These are phyloP conservation scores for Moesziomyces globuligerus DNA, from an alignment of 1,284 basidiomycete genomes.

Conservation along the genomic window DNA sequence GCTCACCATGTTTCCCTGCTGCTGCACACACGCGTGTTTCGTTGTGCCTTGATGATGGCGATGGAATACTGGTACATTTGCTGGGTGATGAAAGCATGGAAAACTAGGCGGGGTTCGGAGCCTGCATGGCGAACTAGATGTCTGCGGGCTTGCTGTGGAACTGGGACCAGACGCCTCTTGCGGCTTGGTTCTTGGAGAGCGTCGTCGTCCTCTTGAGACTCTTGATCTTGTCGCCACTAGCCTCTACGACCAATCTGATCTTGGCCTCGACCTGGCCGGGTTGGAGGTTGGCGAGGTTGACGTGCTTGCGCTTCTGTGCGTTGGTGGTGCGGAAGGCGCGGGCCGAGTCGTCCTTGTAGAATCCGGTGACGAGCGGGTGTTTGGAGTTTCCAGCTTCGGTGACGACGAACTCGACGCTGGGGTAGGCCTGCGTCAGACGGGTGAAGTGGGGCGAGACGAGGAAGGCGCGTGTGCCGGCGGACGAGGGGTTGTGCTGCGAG, in stretches of 20 bases:
- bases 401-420: slow-evolving; percentile 37
- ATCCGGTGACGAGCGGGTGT: slow-evolving; percentile 25
- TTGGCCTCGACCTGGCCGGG: slow-evolving; percentile 19
- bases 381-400: slow-evolving; percentile 6
- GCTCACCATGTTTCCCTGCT: too few species aligned
- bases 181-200: slow-evolving; percentile 11
- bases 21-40: too few species aligned
- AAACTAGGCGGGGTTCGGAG: too few species aligned
- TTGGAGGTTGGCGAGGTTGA: slow-evolving; percentile 33
- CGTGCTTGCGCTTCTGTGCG: slow-evolving; percentile 26
- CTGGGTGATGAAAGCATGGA: too few species aligned
- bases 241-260: slow-evolving; percentile 20
- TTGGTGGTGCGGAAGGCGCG: neutral
- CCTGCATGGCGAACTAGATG: slow-evolving; percentile 6
- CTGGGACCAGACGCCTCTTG: slow-evolving; percentile 41
- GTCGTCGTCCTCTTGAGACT: slow-evolving; percentile 28
- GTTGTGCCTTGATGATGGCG: neutral
- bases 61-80: too few species aligned
- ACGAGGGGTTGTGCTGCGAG: slow-evolving; percentile 19
- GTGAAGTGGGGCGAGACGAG: slow-evolving; percentile 14
- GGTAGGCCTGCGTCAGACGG: slow-evolving; percentile 8
- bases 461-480: slow-evolving; percentile 9
- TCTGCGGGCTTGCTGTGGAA: slow-evolving; percentile 20
- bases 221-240: slow-evolving; percentile 21
- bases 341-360: neutral